Percentiles rank a stretch among this genome's conserved stretches.
These are phyloP conservation scores for Rosellinia necatrix DNA, from an alignment of 2,329 filamentous ascomycete genomes.

Conservation along the genomic window DNA sequence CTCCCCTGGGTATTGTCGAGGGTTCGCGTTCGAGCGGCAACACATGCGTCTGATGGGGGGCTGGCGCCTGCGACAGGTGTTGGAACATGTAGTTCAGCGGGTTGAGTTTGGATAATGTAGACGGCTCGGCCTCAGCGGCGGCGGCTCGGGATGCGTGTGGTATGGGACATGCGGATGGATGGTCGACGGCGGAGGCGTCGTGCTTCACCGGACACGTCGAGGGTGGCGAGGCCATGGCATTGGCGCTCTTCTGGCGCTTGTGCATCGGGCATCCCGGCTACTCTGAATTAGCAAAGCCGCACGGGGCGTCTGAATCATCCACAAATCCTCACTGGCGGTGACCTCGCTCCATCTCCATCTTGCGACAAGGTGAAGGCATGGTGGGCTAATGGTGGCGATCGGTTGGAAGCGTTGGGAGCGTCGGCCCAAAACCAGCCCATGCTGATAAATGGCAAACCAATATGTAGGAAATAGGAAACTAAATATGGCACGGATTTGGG, in stretches of 20 bases:
- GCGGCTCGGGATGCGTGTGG: slow-evolving; percentile 44
- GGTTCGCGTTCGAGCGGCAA: slow-evolving; percentile 81
- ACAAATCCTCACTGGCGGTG: slow-evolving; percentile 48
- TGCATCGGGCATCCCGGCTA: slow-evolving; percentile 64
- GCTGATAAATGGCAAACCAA: too few species aligned
- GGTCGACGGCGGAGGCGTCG: slow-evolving; percentile 15
- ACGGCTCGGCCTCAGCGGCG: slow-evolving; percentile 42
- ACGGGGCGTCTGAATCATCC: background rate
- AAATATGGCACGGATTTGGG: too few species aligned
- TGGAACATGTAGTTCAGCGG: slow-evolving; percentile 95
- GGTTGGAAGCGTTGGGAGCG: slow-evolving; percentile 40
- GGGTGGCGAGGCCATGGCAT: slow-evolving; percentile 46
- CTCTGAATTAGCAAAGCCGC: slow-evolving; percentile 30
- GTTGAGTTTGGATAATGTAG: slow-evolving; percentile 61
- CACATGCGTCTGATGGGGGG: slow-evolving; percentile 71
- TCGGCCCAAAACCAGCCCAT: slow-evolving; percentile 71
- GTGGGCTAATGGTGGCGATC: slow-evolving; percentile 34
- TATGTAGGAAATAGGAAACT: too few species aligned
- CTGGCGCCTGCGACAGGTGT: slow-evolving; percentile 78
- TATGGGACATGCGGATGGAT: slow-evolving; percentile 48
- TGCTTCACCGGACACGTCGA: slow-evolving; percentile 42
- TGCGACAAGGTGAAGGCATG: slow-evolving; percentile 27
- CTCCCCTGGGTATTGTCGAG: slow-evolving; percentile 89
- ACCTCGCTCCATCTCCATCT: slow-evolving; percentile 36
- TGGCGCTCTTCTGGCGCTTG: slow-evolving; percentile 51